These are phyloP conservation scores for Pseudogymnoascus sp. DNA, from an alignment of 2,329 filamentous ascomycete genomes.

Conservation along the genomic window DNA sequence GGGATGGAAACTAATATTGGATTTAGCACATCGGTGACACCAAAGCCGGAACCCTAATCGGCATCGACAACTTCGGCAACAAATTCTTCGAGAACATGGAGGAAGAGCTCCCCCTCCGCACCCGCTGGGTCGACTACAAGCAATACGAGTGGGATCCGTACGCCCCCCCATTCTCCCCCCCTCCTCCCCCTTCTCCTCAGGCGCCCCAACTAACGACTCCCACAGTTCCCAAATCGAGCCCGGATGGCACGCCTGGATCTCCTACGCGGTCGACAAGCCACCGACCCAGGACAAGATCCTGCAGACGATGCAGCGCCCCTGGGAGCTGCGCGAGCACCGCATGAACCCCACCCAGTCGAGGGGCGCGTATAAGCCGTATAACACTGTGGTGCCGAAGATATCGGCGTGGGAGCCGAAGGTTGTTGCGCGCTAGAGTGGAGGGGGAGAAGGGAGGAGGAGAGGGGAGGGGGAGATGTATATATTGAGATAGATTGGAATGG, in stretches of 20 bases:
- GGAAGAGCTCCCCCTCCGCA: constrained; percentile 90
- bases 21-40: constrained; percentile 72
- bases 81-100: constrained; percentile 90
- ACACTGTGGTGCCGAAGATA: constrained; percentile 44
- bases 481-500: constrained; percentile 13
- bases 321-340: constrained; percentile 66
- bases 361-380: constrained; percentile 81
- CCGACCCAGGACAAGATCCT: constrained; percentile 70
- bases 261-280: constrained; percentile 83
- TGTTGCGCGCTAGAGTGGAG: constrained; percentile 21
- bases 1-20: background rate
- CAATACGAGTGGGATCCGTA: constrained; percentile 75
- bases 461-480: constrained; percentile 22
- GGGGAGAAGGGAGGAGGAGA: background rate
- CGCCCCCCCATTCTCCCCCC: constrained; percentile 24
- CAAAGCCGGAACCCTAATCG: constrained; percentile 83
- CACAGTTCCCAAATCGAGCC: constrained; percentile 76
- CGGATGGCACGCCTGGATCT: constrained; percentile 97
- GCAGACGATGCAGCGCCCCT: constrained; percentile 58
- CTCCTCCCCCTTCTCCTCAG: background rate
- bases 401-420: constrained; percentile 43
- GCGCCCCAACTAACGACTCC: background rate
- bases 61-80: constrained; percentile 85
- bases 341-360: constrained; percentile 70
- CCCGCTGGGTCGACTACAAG: constrained; percentile 97